Conservation (phyloP, 2,329 filamentous ascomycete species). For the Decorospora gaudefroyi region DNA sequence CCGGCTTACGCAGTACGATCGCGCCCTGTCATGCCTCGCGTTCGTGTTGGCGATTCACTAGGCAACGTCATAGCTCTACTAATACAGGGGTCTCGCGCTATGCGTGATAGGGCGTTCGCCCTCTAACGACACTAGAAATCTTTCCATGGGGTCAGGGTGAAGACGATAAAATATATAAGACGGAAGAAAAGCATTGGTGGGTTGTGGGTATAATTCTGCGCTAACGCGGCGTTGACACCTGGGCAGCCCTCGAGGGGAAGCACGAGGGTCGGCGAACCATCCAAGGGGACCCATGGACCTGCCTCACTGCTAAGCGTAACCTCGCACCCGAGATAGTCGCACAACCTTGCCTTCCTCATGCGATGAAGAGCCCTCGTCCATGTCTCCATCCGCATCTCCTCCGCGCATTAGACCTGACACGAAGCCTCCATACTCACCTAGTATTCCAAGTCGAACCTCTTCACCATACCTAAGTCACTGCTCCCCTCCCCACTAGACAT, state of each 20-base stretch:
- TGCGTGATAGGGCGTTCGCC: not conserved
- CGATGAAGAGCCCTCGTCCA: conserved; percentile 53
- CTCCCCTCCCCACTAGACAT: no score
- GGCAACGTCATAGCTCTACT: conserved; percentile 14
- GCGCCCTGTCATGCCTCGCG: no score
- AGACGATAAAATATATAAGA: no score
- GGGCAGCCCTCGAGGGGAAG: no score
- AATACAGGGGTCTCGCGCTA: conserved; percentile 8
- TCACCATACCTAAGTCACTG: conserved; percentile 19
- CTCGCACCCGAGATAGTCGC: conserved; percentile 17
- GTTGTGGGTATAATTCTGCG: not conserved
- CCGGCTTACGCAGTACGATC: no score
- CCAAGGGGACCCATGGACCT: not conserved
- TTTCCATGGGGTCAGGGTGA: no score
- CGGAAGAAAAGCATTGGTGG: not conserved
- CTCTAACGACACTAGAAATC: no score
- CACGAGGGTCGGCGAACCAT: no score
- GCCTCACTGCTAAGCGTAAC: not conserved
- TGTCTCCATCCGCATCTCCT: conserved; percentile 47
- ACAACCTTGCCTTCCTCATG: conserved; percentile 53
- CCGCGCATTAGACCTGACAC: conserved; percentile 47
- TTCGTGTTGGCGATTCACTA: not conserved
- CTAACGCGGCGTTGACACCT: no score
- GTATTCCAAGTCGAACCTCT: conserved; percentile 54
- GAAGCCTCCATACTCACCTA: conserved; percentile 53